These are phyloP conservation scores for Lophiostoma macrostomum DNA, from an alignment of 495 filamentous ascomycete species.

Conservation along the genomic window DNA sequence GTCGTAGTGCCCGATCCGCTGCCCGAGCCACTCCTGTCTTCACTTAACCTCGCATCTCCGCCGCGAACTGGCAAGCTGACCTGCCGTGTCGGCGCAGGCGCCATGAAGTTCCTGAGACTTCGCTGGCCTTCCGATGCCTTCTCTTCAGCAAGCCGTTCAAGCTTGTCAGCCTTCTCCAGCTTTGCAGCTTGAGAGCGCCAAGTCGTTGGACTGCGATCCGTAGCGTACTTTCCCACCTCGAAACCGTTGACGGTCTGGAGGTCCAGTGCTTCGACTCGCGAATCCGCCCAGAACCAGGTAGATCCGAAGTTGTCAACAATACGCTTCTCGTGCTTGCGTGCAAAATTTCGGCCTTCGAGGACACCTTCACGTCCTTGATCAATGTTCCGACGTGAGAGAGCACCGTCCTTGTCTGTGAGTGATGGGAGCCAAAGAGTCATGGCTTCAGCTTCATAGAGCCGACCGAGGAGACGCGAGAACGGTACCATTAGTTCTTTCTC, in stretches of 20 bases:
- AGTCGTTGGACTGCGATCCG: conserved; percentile 44
- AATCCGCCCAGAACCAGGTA: conserved; percentile 57
- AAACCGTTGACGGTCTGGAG: conserved; percentile 53
- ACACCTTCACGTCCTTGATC: conserved; percentile 38
- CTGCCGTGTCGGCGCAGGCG: background rate
- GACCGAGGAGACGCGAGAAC: conserved; percentile 52
- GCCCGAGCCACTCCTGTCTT: no score
- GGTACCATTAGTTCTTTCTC: conserved; percentile 46
- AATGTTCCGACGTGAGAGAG: conserved; percentile 12
- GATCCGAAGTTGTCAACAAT: conserved; percentile 42
- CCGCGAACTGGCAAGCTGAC: no score
- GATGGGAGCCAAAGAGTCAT: conserved; percentile 45
- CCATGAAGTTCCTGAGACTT: conserved; percentile 12
- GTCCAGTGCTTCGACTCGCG: conserved; percentile 53
- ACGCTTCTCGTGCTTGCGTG: conserved; percentile 45
- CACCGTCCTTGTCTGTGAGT: background rate
- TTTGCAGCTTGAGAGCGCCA: conserved; percentile 47
- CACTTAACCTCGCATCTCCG: no score
- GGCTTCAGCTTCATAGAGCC: conserved; percentile 53
- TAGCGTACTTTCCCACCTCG: conserved; percentile 47
- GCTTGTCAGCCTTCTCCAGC: conserved; percentile 37
- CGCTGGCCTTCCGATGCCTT: background rate
- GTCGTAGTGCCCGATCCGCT: no score
- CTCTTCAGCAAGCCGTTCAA: background rate
- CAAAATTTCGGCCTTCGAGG: conserved; percentile 45